Conservation (phyloP, 2,329 filamentous ascomycete genomes). For the Colletotrichum gigasporum region DNA sequence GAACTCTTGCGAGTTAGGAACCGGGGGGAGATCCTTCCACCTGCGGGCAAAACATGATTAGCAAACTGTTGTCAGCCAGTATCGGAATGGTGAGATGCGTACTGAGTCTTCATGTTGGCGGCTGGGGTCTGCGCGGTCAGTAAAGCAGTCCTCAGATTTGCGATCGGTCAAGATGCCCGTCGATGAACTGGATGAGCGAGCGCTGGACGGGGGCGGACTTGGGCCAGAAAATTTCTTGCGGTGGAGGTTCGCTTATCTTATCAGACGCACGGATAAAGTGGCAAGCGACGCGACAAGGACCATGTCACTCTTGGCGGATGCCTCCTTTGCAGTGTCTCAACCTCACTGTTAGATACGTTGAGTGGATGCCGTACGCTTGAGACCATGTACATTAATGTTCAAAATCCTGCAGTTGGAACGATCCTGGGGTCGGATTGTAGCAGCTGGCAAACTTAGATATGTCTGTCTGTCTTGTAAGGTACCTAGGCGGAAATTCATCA, state of each 20-base stretch:
- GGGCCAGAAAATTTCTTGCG: conserved; percentile 32
- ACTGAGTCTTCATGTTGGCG: conserved; percentile 34
- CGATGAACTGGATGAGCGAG: conserved; percentile 19
- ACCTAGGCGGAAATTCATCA: not conserved
- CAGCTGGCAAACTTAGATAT: no score
- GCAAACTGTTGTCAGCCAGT: not conserved
- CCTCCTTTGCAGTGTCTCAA: no score
- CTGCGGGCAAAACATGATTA: conserved; percentile 10
- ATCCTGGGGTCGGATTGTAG: no score
- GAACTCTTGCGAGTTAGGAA: conserved; percentile 94
- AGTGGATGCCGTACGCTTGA: no score
- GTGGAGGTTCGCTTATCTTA: conserved; percentile 37
- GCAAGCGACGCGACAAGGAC: not conserved
- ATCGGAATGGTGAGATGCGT: not conserved
- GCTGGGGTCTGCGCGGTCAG: conserved; percentile 20
- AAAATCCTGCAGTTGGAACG: no score
- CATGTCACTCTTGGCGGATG: not conserved
- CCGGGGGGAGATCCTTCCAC: conserved; percentile 84
- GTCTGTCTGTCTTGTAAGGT: no score
- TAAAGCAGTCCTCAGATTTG: conserved; percentile 32
- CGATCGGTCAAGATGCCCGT: conserved; percentile 23
- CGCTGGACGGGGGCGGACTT: conserved; percentile 12
- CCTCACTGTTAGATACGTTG: no score
- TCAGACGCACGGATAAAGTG: conserved; percentile 23
- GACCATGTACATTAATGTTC: no score